These are phyloP conservation scores for Patellaria atrata DNA, from an alignment of 495 filamentous ascomycete genomes.

Conservation along the genomic window DNA sequence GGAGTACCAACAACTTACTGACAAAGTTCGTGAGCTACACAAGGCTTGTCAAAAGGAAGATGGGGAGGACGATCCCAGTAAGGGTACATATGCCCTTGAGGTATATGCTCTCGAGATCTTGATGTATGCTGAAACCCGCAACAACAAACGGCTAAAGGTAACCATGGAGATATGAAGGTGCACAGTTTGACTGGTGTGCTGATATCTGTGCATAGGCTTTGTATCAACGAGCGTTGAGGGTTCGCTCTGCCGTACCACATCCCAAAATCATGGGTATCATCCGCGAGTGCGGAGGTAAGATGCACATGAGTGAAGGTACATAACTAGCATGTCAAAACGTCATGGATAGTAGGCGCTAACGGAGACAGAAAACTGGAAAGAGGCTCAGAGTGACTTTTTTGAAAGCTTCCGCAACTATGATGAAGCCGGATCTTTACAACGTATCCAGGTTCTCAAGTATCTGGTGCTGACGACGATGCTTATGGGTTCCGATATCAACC, in stretches of 20 bases:
- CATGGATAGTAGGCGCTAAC: conserved; percentile 4
- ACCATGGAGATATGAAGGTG: conserved; percentile 5
- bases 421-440: conserved; percentile 87
- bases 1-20: conserved; percentile 66
- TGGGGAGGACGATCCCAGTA: conserved; percentile 84
- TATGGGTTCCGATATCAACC: conserved; percentile 98
- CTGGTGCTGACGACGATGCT: conserved; percentile 93
- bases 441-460: conserved; percentile 96
- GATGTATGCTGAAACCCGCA: conserved; percentile 93
- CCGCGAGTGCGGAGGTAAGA: conserved; percentile 95
- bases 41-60: conserved; percentile 78
- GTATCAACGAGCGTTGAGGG: conserved; percentile 78
- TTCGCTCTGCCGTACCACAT: conserved; percentile 89
- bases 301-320: conserved; percentile 90
- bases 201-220: conserved; percentile 37
- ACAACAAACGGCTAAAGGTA: conserved; percentile 91
- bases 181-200: conserved; percentile 13
- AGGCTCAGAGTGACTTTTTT: conserved; percentile 93
- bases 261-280: conserved; percentile 99
- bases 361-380: conserved; percentile 97
- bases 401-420: conserved; percentile 99
- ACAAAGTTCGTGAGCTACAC: conserved; percentile 79
- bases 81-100: conserved; percentile 90
- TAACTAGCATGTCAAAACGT: background rate
- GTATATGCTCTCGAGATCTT: conserved; percentile 96